These are phyloP conservation scores for Friedmanniomyces simplex DNA, from an alignment of 495 filamentous ascomycete genomes.

Conservation along the genomic window DNA sequence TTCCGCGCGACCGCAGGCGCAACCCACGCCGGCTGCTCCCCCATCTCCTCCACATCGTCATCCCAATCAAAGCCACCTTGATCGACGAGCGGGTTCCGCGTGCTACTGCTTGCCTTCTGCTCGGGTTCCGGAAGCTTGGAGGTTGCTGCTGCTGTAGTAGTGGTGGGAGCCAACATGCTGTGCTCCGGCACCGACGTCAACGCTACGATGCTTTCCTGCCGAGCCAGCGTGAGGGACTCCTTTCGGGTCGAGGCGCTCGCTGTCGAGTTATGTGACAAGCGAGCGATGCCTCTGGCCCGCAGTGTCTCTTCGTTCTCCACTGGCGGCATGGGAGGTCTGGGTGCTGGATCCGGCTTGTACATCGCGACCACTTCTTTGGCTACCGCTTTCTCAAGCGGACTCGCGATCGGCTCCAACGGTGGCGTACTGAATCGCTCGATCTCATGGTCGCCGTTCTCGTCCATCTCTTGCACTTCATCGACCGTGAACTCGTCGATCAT, in stretches of 20 bases:
- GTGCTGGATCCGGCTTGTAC: neutral
- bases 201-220: neutral
- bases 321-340: conserved; percentile 1
- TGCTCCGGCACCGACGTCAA: neutral
- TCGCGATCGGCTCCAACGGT: conserved; percentile 3
- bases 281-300: conserved; percentile 12
- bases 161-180: neutral
- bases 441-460: neutral
- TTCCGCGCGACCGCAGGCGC: neutral
- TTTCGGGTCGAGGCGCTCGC: neutral
- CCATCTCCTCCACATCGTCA: conserved; percentile 12
- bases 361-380: conserved; percentile 12
- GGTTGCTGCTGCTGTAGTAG: neutral
- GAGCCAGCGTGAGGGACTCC: neutral
- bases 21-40: conserved; percentile 1
- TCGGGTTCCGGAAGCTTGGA: neutral
- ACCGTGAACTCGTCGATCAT: neutral
- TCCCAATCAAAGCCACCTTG: conserved; percentile 11
- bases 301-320: conserved; percentile 10
- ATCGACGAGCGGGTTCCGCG: neutral
- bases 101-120: neutral
- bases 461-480: conserved; percentile 6
- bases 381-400: conserved; percentile 7
- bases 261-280: neutral
- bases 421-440: conserved; percentile 15